Base-by-base conservation (phyloP, 768 basidiomycete genomes). In the Tephrocybe sp. region DNA sequence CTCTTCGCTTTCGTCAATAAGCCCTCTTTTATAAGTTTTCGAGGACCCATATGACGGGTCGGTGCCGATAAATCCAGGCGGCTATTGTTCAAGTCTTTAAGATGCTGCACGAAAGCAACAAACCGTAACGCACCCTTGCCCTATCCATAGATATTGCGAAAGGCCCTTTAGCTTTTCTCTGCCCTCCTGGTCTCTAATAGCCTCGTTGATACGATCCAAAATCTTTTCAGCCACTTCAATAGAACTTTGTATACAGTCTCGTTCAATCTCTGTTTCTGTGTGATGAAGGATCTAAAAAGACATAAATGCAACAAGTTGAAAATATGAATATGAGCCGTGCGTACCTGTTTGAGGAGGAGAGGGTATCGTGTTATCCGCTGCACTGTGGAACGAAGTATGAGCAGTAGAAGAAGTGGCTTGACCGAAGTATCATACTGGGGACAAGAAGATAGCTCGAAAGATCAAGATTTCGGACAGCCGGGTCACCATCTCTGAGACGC, bases 351-450 rank as follows among this genome's bases (percentile, higher is more conserved):
- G 55, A 97, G 84, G 25, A 97, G 75, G 0, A 99, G 74, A 0
- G 95, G 95, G 62, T 98, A 99, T 49, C 92, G 78, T 0, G 95
- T 97, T 48, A 97, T 84, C 8, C 95, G 84, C 82, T 97, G 93
- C 93, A 94, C 91, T 93, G 40, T 34, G 12, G 27, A 21, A 25
- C 31, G 24, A 19, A n/a, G 19, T 42, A 3, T 7, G 8, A n/a
- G 21, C 21, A 38, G 16, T 16, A 38, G n/a, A 19, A 6, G 8
- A 19, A 9, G n/a, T 21, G 4, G 4, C 3, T 12, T 19, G 12
- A 38, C 4, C 3, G 18, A 19, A 19, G n/a, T 5, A 11, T 11
- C 83, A 57, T 65, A 94, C 93, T 95, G 0, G 94, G 94, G n/a
- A 83, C 84, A 9, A 97, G 79, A 29, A 97, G 69, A 64, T 94